Percentiles rank a stretch among this genome's conserved stretches.
These are phyloP conservation scores for Calvatia gigantea DNA, from an alignment of 768 basidiomycete genomes.

Conservation along the genomic window DNA sequence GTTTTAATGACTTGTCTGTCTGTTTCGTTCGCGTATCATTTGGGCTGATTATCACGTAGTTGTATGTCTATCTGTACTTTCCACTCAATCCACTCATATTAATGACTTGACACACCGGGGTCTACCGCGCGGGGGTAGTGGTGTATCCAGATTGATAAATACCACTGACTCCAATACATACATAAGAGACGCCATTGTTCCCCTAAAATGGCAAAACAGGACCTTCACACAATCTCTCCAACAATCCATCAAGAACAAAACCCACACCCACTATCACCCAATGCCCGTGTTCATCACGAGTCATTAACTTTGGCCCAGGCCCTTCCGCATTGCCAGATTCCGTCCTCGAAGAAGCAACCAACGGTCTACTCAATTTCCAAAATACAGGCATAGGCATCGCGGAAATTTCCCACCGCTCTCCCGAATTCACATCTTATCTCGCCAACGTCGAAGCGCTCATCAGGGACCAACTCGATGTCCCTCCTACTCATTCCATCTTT, in stretches of 20 bases:
- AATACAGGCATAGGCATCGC: slow-evolving; percentile 93
- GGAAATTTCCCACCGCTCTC: slow-evolving; percentile 93
- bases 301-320: slow-evolving; percentile 91
- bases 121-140: neutral
- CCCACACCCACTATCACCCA: neutral
- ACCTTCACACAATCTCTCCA: neutral
- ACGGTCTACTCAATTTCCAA: slow-evolving; percentile 87
- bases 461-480: slow-evolving; percentile 76
- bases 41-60: neutral
- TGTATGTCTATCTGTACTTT: neutral
- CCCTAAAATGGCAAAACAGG: slow-evolving; percentile 6
- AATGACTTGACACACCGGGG: neutral
- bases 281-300: slow-evolving; percentile 43
- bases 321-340: slow-evolving; percentile 89
- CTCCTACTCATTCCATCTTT: slow-evolving; percentile 78
- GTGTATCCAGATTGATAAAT: neutral
- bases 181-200: neutral
- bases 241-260: neutral
- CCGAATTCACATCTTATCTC: slow-evolving; percentile 77
- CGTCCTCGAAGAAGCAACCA: slow-evolving; percentile 79
- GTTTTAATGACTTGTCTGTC: neutral
- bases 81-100: neutral
- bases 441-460: slow-evolving; percentile 60
- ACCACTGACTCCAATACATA: neutral
- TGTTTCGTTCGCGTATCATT: neutral